Conservation (phyloP, 2,329 filamentous ascomycete genomes). For the Colletotrichum scovillei region DNA sequence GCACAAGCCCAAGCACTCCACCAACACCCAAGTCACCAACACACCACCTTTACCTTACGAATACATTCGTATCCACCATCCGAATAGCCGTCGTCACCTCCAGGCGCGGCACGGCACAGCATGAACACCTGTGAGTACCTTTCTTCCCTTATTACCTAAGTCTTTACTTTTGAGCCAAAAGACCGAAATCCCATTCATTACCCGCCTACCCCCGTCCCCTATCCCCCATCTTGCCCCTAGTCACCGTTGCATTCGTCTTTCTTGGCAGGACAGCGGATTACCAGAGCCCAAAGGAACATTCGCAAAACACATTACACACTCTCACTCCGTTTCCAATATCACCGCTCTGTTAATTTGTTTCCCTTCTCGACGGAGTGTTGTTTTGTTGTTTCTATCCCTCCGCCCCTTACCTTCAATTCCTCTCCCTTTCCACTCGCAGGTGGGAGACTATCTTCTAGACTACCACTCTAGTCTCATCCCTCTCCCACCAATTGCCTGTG, state of each 20-base stretch:
- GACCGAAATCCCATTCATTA: not conserved
- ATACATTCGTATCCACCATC: not conserved
- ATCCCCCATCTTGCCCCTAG: not conserved
- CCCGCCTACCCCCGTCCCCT: constrained; percentile 2
- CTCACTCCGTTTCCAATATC: not conserved
- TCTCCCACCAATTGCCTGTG: constrained; percentile 10
- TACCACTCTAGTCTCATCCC: not conserved
- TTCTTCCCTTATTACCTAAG: not conserved
- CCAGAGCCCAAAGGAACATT: not conserved
- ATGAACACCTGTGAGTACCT: constrained; percentile 33
- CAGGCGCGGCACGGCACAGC: not conserved
- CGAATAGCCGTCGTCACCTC: constrained; percentile 1
- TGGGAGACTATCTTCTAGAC: not conserved
- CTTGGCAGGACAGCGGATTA: not conserved
- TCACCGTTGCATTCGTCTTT: constrained; percentile 5
- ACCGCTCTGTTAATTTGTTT: not conserved
- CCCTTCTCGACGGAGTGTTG: not conserved
- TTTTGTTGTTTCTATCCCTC: not conserved
- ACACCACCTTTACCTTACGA: no score
- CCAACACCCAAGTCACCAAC: not conserved
- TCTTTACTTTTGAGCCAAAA: not conserved
- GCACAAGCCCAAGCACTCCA: constrained; percentile 16
- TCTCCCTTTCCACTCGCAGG: not conserved
- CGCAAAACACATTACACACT: constrained; percentile 1
- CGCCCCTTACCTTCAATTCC: not conserved